phyloP scores from a whole-genome alignment of 2,329 filamentous ascomycete genomes.

The Aspergillus glaucus region DNA sequence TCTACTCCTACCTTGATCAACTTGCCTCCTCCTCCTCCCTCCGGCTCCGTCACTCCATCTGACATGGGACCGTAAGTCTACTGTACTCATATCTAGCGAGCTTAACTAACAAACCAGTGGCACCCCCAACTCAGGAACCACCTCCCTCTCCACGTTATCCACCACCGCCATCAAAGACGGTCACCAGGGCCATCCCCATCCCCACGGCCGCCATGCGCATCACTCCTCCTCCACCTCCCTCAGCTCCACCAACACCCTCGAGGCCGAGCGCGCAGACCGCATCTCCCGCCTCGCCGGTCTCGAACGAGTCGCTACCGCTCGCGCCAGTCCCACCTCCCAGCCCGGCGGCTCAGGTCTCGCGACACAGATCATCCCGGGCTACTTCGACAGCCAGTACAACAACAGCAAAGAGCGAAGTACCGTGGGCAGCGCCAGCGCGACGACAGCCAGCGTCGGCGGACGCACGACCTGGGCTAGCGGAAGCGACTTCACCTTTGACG shows the following conservation, averaged over 20 bases:
- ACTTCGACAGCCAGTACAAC: conserved; percentile 72
- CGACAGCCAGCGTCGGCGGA: conserved; percentile 58
- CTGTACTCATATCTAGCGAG: background rate
- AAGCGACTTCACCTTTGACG: conserved; percentile 52
- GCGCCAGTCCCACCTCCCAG: conserved; percentile 40
- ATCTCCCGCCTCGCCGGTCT: conserved; percentile 93
- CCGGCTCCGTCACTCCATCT: conserved; percentile 77
- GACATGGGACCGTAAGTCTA: conserved; percentile 72
- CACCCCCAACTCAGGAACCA: conserved; percentile 87
- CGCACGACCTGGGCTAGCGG: conserved; percentile 63
- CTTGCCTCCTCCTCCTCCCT: conserved; percentile 73
- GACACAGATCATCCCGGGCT: conserved; percentile 51
- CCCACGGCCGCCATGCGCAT: conserved; percentile 47
- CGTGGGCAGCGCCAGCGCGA: conserved; percentile 84
- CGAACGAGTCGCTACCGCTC: conserved; percentile 74
- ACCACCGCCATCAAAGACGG: conserved; percentile 96
- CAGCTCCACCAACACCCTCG: conserved; percentile 65
- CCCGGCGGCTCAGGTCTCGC: conserved; percentile 27
- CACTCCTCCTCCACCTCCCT: conserved; percentile 53
- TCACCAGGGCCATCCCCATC: conserved; percentile 71
- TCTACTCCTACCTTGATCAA: conserved; percentile 68
- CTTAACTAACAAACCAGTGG: conserved; percentile 50
- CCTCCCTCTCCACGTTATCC: conserved; percentile 82
- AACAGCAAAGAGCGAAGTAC: conserved; percentile 77
- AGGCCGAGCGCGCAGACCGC: conserved; percentile 87